phyloP scores from a whole-genome alignment of 164 flowering plant species.

The Kalanchoe fedtschenkoi region DNA sequence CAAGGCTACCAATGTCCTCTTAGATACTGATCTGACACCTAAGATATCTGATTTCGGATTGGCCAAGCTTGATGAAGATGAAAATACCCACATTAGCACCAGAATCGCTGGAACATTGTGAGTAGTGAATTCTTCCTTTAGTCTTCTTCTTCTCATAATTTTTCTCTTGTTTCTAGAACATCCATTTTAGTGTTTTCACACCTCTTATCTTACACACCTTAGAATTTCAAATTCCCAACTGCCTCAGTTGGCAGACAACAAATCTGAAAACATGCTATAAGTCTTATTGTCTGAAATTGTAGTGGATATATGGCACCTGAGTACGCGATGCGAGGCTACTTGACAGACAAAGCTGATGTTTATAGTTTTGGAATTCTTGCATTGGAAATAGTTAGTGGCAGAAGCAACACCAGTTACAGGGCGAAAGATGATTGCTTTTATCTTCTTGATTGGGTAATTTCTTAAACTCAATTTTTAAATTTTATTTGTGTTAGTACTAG shows the following conservation, averaged over 20 bases:
- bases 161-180: not conserved
- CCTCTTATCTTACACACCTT: not conserved
- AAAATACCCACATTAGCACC: slow-evolving; percentile 5
- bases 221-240: not conserved
- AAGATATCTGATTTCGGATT: slow-evolving; percentile 9
- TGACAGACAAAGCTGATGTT: slow-evolving; percentile 4
- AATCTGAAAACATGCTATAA: not conserved
- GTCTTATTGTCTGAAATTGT: not conserved
- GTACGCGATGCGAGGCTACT: not conserved
- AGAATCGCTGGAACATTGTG: slow-evolving; percentile 8
- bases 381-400: slow-evolving; percentile 5
- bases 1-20: slow-evolving; percentile 9
- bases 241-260: not conserved
- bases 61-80: slow-evolving; percentile 9
- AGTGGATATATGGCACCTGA: slow-evolving; percentile 8
- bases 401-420: not conserved
- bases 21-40: slow-evolving; percentile 4
- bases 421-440: not conserved
- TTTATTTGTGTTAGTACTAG: not conserved
- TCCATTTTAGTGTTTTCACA: not conserved
- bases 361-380: slow-evolving; percentile 6
- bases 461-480: not conserved
- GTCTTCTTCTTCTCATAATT: not conserved
- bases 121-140: not conserved
- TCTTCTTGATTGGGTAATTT: slow-evolving; percentile 2